Percentiles rank a stretch among this genome's conserved stretches.
Evolutionary conservation across 2,329 filamentous ascomycete species (phyloP).

Genomic region (Orbilia quercus): DNA sequence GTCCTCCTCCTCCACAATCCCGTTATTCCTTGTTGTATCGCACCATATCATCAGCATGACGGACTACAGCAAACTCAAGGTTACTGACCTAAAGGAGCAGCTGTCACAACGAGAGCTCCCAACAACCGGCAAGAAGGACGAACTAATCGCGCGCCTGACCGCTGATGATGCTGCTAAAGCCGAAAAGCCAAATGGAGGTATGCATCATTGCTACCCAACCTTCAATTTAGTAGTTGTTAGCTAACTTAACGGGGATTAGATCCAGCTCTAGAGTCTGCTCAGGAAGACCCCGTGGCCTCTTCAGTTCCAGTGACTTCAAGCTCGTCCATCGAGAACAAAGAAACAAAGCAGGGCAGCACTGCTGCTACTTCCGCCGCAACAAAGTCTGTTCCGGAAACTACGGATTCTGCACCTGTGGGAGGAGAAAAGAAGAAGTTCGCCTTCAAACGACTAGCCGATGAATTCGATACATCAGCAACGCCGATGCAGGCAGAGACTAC

Average conservation of each 20-base stretch:
- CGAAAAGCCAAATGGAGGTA: conserved; percentile 39
- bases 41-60: conserved; percentile 67
- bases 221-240: background rate
- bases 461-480: conserved; percentile 40
- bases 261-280: conserved; percentile 11
- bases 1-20: conserved; percentile 4
- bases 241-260: conserved; percentile 16
- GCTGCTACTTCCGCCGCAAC: conserved; percentile 1
- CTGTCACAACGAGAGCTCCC: conserved; percentile 78
- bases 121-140: conserved; percentile 82
- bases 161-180: conserved; percentile 47
- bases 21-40: conserved; percentile 2
- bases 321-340: conserved; percentile 55
- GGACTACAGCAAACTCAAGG: conserved; percentile 81
- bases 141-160: conserved; percentile 77
- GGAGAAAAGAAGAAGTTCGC: conserved; percentile 56
- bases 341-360: conserved; percentile 1
- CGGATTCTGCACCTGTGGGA: conserved; percentile 10
- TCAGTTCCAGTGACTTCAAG: conserved; percentile 5
- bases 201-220: background rate
- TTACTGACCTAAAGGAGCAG: conserved; percentile 84
- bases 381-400: conserved; percentile 1
- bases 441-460: conserved; percentile 53
- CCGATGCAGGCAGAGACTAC: conserved; percentile 18
- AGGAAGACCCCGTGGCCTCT: conserved; percentile 11